Conservation (phyloP, 176 grass and related monocot species). For the Alloteropsis semialata region DNA sequence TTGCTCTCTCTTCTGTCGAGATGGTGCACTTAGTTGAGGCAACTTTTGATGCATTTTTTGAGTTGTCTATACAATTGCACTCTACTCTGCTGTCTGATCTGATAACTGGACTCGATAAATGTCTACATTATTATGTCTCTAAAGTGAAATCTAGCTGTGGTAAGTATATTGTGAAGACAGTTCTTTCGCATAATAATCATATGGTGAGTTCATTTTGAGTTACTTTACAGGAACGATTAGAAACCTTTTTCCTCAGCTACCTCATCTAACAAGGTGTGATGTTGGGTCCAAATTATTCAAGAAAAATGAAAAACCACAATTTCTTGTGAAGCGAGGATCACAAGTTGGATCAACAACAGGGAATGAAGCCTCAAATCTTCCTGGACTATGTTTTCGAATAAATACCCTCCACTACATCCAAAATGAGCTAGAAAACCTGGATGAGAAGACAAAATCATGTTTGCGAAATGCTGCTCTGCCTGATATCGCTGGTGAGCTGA, state of each 20-base stretch:
- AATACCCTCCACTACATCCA: conserved; percentile 77
- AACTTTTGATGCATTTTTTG: conserved; percentile 64
- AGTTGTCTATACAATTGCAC: conserved; percentile 66
- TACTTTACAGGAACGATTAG: conserved; percentile 56
- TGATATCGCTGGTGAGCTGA: conserved; percentile 39
- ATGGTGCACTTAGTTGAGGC: conserved; percentile 67
- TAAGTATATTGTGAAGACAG: conserved; percentile 41
- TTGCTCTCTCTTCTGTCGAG: conserved; percentile 64
- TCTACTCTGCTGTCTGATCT: conserved; percentile 68
- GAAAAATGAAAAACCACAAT: conserved; percentile 67
- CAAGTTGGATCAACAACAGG: conserved; percentile 66
- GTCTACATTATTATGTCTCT: conserved; percentile 59
- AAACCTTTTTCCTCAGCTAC: conserved; percentile 64
- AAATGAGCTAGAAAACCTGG: conserved; percentile 57
- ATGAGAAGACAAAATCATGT: conserved; percentile 52
- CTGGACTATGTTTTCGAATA: conserved; percentile 66
- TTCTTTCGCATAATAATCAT: background rate
- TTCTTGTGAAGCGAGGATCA: conserved; percentile 51
- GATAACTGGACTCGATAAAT: conserved; percentile 56
- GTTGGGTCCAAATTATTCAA: conserved; percentile 86
- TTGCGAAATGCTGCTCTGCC: conserved; percentile 48
- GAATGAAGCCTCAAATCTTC: conserved; percentile 40
- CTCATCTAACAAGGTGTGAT: conserved; percentile 82
- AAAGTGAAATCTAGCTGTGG: conserved; percentile 71
- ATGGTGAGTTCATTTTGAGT: conserved; percentile 4